phyloP scores from a whole-genome alignment of 306 rosid species.

The Oemleria cerasiformis region DNA sequence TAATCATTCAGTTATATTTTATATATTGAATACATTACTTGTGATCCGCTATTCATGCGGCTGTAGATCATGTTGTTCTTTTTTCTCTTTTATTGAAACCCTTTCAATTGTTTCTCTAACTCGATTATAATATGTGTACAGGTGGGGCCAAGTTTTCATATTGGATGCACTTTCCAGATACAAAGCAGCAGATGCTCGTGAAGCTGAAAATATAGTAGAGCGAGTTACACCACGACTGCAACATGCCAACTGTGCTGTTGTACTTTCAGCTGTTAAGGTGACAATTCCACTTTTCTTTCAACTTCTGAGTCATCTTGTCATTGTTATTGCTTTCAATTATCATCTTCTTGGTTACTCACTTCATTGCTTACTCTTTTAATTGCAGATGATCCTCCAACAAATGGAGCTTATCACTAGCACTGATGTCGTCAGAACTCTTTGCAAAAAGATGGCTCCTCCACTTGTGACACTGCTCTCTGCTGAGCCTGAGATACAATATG shows the following conservation, averaged over 20 bases:
- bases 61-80: neutral
- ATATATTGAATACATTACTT: conserved; percentile 1
- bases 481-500: conserved; percentile 99
- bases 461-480: conserved; percentile 97
- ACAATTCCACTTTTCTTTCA: conserved; percentile 11
- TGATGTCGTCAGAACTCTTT: conserved; percentile 95
- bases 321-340: conserved; percentile 24
- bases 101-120: conserved; percentile 21
- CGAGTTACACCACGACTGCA: conserved; percentile 97
- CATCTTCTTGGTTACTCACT: conserved; percentile 2
- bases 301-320: conserved; percentile 18
- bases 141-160: conserved; percentile 99
- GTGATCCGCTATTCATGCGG: neutral
- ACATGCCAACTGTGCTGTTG: conserved; percentile 99
- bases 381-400: conserved; percentile 99
- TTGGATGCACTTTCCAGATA: conserved; percentile 95
- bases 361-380: conserved; percentile 18
- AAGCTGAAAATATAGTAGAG: conserved; percentile 97
- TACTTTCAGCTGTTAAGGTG: conserved; percentile 98
- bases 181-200: conserved; percentile 96
- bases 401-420: conserved; percentile 98
- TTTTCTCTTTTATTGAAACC: neutral
- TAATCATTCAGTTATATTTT: neutral
- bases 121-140: conserved; percentile 28
- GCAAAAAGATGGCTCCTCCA: conserved; percentile 99